Evolutionary conservation across 306 rosid genomes (phyloP), one percentile per base, ranked within the genome.

Genomic region (Luffa aegyptiaca): DNA sequence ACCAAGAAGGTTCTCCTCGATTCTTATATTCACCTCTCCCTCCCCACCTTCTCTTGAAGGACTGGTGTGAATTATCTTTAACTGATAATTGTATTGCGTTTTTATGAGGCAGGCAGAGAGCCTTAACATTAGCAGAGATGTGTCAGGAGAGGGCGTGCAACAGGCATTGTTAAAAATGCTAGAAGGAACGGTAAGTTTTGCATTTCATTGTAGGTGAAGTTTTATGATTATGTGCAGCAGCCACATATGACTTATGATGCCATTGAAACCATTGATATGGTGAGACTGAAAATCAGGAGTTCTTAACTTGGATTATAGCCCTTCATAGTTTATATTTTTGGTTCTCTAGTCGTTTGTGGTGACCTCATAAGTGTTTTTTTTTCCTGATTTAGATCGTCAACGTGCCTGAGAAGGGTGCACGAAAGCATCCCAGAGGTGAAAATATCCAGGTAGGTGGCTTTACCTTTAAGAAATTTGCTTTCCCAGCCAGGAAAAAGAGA

Each of bases 121-220:
- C 88, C 93, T 93, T 70, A 93, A 93, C 75, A 91, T 96, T 80
- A 96, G 99, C 85, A 89, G 99, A 82, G 99, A 96, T 86, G 99
- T 96, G 69, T 96, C 98, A 1, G 99, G 99, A 12, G 99, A 96
- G 84, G 99, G 99, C 76, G 99, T 96, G 84, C 99, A 93, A 81
- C 98, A 93, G 84, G 99, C 98, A 79, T 86, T 96, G 41, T 88
- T 96, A 69, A 96, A 96, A 90, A 93, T 96, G 97, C 96, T 96
- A 53, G 99, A 96, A 89, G 99, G 99, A 82, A 96, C 96, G 35
- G 99, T 96, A 88, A 86, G 97, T 90, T 80, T 78, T 20, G 48
- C 70, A 48, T 16, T 62, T 78, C 49, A 65, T 79, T 21, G 75
- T 46, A 31, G 46, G 64, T 61, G 44, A 20, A 62, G 72, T 21